Evolutionary conservation across 805 yeast genomes (phyloP), one percentile per base, ranked within the genome.

Genomic region (Wickerhamiella brachini): DNA sequence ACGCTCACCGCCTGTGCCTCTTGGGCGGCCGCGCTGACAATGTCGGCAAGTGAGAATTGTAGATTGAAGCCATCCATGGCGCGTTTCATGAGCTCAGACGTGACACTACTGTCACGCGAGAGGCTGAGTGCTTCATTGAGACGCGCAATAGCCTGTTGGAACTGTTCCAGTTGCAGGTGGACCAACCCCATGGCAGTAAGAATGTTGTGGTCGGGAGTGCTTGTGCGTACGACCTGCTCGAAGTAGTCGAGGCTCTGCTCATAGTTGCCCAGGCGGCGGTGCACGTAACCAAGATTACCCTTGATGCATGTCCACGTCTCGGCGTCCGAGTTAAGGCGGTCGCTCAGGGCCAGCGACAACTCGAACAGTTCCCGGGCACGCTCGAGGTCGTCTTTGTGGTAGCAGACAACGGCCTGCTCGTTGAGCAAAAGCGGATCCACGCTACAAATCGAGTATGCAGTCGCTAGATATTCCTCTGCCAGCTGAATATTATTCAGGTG

Each of bases 331-430:
- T 83, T 81, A 53, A 85, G 29, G 37, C 31, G 24, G 17, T 51
- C 45, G 4, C 54, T 53, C 7, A 53, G n/a, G 23, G 31, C 49
- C 8, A 52, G 47, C 21, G 60, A 57, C 31, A 41, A 38, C 22
- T 50, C 53, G 12, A 59, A 52, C 69, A 52, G 75, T 73, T 56
- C 73, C 80, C 44, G 74, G 71, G 97, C 93, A 55, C 73, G 78
- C 12, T 66, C 62, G 24, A 82, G 71, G 51, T 85, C 83, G 53
- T 74, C 72, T 59, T 79, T 81, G 63, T 90, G 89, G 63, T 85
- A 93, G 59, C 79, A 74, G n/a, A 89, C 77, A 1, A 93, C 97
- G 4, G 97, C 99, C 63, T 90, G 69, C 64, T 93, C 99, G 65
- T 93, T 93, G 54, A 93, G 71, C 44, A 93, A 68, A 47, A 90